Evolutionary conservation across 805 yeast species (phyloP).

Genomic region (Clavispora vitiphila): DNA sequence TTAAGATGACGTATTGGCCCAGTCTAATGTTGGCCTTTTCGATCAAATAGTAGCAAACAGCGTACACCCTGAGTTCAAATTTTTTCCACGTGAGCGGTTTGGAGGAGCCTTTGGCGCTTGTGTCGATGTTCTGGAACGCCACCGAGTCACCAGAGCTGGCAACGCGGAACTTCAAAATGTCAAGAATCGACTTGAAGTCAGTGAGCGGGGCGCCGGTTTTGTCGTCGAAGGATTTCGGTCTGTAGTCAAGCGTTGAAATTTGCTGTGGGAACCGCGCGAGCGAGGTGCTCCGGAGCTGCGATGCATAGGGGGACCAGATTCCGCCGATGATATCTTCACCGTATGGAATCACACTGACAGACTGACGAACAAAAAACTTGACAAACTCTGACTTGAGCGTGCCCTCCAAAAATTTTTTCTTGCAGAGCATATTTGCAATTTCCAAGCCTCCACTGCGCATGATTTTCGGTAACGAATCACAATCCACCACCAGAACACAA

Average conservation of each 20-base stretch:
- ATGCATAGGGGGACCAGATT: constrained; percentile 75
- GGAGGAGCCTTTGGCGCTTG: constrained; percentile 28
- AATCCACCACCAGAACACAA: constrained; percentile 76
- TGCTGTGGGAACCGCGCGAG: constrained; percentile 67
- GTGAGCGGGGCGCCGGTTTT: constrained; percentile 70
- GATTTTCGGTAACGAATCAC: constrained; percentile 79
- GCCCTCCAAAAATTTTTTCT: constrained; percentile 72
- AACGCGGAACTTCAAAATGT: constrained; percentile 75
- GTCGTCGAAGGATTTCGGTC: constrained; percentile 73
- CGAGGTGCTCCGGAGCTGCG: constrained; percentile 57
- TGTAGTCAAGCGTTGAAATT: constrained; percentile 72
- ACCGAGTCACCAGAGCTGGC: constrained; percentile 69
- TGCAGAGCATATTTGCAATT: constrained; percentile 85
- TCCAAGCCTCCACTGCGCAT: constrained; percentile 82
- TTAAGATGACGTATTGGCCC: constrained; percentile 71
- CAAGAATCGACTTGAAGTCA: constrained; percentile 65
- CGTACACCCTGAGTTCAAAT: constrained; percentile 70
- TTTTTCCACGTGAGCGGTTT: constrained; percentile 65
- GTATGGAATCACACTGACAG: constrained; percentile 61
- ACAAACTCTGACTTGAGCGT: constrained; percentile 74
- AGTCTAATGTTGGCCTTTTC: constrained; percentile 59
- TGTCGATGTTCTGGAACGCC: constrained; percentile 54
- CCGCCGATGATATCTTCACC: constrained; percentile 79
- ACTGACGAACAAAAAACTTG: constrained; percentile 64
- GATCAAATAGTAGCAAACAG: constrained; percentile 66